Evolutionary conservation across 805 yeast species (phyloP), one percentile per base, ranked within the genome.

Genomic region (Ogataea naganishii): DNA sequence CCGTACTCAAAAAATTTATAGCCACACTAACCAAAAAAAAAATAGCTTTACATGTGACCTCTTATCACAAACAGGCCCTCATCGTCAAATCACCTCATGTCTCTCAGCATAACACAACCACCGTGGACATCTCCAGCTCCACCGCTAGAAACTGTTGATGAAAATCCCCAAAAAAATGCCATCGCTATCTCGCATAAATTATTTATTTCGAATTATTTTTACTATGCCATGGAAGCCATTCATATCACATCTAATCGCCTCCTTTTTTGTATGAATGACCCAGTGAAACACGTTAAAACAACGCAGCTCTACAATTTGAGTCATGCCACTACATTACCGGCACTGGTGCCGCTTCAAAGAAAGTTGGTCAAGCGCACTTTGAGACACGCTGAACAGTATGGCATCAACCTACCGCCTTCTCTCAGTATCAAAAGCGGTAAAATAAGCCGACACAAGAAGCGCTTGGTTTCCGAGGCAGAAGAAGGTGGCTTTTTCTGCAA

Each of bases 351-450:
- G 4, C 31, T 41, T 19, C 49, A 44, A 23, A 27, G 30, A n/a
- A 46, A 44, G 29, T 28, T 36, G 11, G 34, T 34, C 4, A 34
- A 30, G 4, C 35, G 39, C 28, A 39, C 44, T 20, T 18, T 34
- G 12, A 34, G 29, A 14, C 34, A 38, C 3, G 24, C 29, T 18
- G 38, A 35, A 3, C 25, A 30, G 18, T 34, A 38, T 25, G 39
- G 39, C 3, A 34, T 43, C 4, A 29, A 25, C 7, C 14, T 40
- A 12, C 48, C 48, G 8, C 43, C 43, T 11, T 33, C 32, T 20
- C 31, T 34, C 16, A 8, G 18, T 7, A 16, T 26, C n/a, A 17
- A 14, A 7, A 19, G 26, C n/a, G 31, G 23, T 18, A 27, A 17
- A 15, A 24, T 13, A 19, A 14, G 16, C 10, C 8, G n/a, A 7